These are phyloP conservation scores for Yarrowia yakushimensis DNA, from an alignment of 805 yeast species.

Conservation along the genomic window DNA sequence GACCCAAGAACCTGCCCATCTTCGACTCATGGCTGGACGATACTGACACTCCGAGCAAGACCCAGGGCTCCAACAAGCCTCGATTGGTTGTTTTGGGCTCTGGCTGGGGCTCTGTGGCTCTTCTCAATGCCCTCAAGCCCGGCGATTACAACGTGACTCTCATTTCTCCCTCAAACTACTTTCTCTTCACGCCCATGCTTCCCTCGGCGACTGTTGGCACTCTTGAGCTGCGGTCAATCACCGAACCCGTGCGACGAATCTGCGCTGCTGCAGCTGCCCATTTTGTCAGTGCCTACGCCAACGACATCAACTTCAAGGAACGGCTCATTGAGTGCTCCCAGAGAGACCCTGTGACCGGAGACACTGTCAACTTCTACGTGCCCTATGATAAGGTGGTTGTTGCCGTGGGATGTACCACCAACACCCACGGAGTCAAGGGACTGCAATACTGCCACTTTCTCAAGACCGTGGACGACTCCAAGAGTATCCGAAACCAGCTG, in stretches of 20 bases:
- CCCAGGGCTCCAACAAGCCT: conserved; percentile 39
- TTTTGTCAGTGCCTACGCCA: conserved; percentile 60
- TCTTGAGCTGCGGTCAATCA: conserved; percentile 57
- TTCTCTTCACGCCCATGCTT: conserved; percentile 64
- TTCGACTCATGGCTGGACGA: conserved; percentile 55
- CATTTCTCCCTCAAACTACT: conserved; percentile 65
- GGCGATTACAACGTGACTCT: conserved; percentile 63
- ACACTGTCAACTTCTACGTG: conserved; percentile 48
- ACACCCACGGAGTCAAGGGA: conserved; percentile 72
- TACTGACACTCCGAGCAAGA: conserved; percentile 45
- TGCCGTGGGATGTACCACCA: conserved; percentile 66
- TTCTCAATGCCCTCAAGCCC: conserved; percentile 50
- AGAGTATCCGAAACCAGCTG: conserved; percentile 52
- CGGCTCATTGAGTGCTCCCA: conserved; percentile 56
- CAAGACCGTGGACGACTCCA: conserved; percentile 66
- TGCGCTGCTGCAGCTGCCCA: conserved; percentile 54
- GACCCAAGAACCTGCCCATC: conserved; percentile 69
- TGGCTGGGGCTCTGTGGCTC: conserved; percentile 69
- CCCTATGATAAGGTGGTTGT: conserved; percentile 70
- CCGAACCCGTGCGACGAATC: conserved; percentile 61
- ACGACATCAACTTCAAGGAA: conserved; percentile 53
- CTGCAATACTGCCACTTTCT: conserved; percentile 56
- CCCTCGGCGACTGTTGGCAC: conserved; percentile 73
- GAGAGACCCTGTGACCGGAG: conserved; percentile 43
- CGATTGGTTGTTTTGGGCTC: conserved; percentile 60